These are phyloP conservation scores for Micractinium conductrix DNA, from an alignment of 139 green algal species.

Conservation along the genomic window DNA sequence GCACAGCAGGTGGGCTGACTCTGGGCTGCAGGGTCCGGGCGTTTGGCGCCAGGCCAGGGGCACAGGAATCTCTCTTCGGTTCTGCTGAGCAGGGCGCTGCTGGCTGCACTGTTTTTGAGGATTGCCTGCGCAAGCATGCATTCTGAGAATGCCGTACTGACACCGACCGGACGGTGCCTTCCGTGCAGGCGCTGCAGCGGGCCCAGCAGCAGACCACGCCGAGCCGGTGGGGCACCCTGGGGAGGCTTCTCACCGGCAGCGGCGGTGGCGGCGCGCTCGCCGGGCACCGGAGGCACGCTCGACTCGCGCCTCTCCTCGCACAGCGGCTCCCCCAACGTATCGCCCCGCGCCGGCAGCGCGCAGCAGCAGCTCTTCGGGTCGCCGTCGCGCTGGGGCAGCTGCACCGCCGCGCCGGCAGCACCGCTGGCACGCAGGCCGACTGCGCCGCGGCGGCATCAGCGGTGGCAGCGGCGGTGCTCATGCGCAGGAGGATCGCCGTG, in stretches of 20 bases:
- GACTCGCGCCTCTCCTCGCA: neutral
- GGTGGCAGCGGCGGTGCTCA: too few species aligned
- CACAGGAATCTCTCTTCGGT: too few species aligned
- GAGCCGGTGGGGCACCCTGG: neutral
- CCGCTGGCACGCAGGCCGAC: neutral
- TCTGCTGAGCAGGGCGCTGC: too few species aligned
- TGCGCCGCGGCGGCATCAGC: too few species aligned
- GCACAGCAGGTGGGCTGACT: too few species aligned
- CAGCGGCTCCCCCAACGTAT: neutral
- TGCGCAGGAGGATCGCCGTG: neutral
- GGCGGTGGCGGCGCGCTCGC: neutral
- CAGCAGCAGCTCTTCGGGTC: slow-evolving; percentile 16
- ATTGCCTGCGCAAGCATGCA: too few species aligned
- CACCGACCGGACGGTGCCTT: too few species aligned
- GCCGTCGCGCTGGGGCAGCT: neutral
- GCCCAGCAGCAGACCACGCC: slow-evolving; percentile 7
- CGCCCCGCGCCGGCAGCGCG: neutral
- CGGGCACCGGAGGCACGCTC: neutral
- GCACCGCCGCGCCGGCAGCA: neutral
- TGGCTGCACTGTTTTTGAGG: too few species aligned
- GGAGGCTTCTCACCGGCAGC: neutral
- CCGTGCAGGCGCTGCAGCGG: neutral
- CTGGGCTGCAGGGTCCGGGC: too few species aligned
- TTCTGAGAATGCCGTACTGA: too few species aligned
- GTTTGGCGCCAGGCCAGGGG: too few species aligned